Evolutionary conservation across 1,284 basidiomycete species (phyloP).

Genomic region (Apiotrichum siamense): DNA sequence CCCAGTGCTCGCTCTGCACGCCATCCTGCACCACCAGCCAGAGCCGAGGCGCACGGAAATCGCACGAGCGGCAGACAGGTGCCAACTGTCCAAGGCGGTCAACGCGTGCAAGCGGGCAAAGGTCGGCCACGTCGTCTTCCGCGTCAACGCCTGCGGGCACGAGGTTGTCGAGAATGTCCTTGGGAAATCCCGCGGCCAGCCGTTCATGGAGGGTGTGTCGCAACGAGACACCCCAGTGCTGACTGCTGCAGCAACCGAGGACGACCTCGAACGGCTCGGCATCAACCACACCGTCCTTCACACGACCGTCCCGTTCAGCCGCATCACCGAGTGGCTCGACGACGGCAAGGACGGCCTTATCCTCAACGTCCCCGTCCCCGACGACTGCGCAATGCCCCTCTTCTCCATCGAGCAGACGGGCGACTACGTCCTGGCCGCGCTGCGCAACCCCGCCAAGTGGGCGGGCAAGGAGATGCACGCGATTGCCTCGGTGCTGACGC

Average conservation of each 20-base stretch:
- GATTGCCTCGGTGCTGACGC: constrained; percentile 21
- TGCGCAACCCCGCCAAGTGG: constrained; percentile 30
- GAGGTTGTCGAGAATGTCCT: constrained; percentile 16
- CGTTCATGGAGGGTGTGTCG: neutral
- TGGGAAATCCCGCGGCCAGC: neutral
- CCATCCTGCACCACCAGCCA: constrained; percentile 17
- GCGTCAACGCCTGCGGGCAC: constrained; percentile 17
- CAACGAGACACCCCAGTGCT: neutral
- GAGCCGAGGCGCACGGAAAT: constrained; percentile 17
- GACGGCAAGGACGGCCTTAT: constrained; percentile 8
- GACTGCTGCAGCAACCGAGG: constrained; percentile 22
- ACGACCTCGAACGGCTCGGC: constrained; percentile 20
- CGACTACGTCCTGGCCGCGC: constrained; percentile 28
- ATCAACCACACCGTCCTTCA: constrained; percentile 25
- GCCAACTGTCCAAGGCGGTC: constrained; percentile 14
- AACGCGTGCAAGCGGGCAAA: constrained; percentile 14
- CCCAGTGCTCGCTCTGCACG: constrained; percentile 14
- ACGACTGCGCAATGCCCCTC: constrained; percentile 24
- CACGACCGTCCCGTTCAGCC: constrained; percentile 16
- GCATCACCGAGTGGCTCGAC: constrained; percentile 12
- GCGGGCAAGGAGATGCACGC: constrained; percentile 33
- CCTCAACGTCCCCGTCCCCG: constrained; percentile 26
- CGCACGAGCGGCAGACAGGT: constrained; percentile 13
- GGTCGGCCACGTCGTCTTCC: constrained; percentile 16
- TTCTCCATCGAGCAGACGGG: constrained; percentile 36